Evolutionary conservation across 163 green algal genomes (phyloP).

Genomic region (Smithsoniella earleae): DNA sequence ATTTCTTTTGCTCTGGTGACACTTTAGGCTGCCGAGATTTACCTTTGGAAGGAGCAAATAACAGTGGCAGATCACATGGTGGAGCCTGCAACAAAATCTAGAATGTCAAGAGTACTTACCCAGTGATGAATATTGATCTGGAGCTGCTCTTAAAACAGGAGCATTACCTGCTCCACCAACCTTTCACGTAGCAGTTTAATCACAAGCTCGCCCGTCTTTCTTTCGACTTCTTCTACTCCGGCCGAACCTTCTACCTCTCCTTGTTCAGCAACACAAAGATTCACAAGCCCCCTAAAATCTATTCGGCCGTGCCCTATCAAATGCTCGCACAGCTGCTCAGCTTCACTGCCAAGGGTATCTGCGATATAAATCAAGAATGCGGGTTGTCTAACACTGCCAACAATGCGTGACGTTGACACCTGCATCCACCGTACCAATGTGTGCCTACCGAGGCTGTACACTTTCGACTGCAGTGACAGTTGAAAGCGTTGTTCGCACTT

Average conservation of each 20-base stretch:
- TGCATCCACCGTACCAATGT: background rate
- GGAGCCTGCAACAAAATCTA: conserved; percentile 28
- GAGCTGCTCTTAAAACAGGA: background rate
- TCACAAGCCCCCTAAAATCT: background rate
- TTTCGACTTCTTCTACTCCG: background rate
- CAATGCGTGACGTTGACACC: conserved; percentile 9
- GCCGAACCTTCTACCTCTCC: background rate
- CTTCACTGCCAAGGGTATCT: background rate
- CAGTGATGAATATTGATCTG: too few relatives aligned
- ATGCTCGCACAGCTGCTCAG: conserved; percentile 19
- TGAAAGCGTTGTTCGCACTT: background rate
- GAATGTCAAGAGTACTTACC: too few relatives aligned
- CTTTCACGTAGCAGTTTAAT: background rate
- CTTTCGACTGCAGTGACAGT: background rate
- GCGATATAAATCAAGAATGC: conserved; percentile 9
- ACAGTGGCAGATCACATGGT: conserved; percentile 12
- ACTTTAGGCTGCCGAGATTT: background rate
- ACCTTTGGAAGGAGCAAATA: background rate
- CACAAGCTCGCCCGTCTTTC: background rate
- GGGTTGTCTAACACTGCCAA: conserved; percentile 6
- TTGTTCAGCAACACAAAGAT: background rate
- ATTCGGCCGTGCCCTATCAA: background rate
- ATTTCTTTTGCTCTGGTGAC: background rate
- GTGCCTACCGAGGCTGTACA: background rate
- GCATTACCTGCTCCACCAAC: conserved; percentile 4